Conservation (phyloP, 805 yeast genomes). For the Vanderwaltozyma polyspora region DNA sequence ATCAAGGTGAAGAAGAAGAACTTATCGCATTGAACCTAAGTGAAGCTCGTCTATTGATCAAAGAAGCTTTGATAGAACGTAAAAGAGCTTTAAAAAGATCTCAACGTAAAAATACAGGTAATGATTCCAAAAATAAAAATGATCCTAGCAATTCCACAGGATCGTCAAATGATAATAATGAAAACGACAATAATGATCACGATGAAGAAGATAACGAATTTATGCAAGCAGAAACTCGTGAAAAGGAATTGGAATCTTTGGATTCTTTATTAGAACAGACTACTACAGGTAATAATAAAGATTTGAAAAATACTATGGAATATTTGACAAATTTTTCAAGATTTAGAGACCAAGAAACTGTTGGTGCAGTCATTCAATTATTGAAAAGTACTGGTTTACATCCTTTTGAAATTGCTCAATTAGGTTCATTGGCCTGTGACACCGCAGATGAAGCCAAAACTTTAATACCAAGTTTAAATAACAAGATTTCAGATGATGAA, state of each 20-base stretch:
- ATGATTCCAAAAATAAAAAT: no score
- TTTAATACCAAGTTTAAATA: constrained; percentile 74
- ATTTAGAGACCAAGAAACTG: constrained; percentile 85
- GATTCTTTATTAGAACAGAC: constrained; percentile 26
- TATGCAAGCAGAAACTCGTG: constrained; percentile 39
- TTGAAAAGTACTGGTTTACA: constrained; percentile 67
- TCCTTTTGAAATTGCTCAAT: constrained; percentile 91
- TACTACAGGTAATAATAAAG: constrained; percentile 68
- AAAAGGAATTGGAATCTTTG: constrained; percentile 28
- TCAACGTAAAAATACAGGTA: constrained; percentile 7
- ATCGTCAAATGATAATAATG: not conserved
- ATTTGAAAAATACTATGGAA: constrained; percentile 82
- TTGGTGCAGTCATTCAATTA: constrained; percentile 84
- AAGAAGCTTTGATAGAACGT: constrained; percentile 79
- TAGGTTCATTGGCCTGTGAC: constrained; percentile 82
- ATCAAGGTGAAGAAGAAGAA: constrained; percentile 66
- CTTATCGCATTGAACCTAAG: constrained; percentile 78
- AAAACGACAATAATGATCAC: constrained; percentile 13
- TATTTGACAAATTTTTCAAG: constrained; percentile 77
- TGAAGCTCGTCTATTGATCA: constrained; percentile 80
- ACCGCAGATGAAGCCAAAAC: constrained; percentile 96
- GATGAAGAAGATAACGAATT: constrained; percentile 26
- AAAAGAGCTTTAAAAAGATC: constrained; percentile 40
- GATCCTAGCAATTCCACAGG: constrained; percentile 2
- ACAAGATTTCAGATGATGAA: constrained; percentile 77